These are phyloP conservation scores for Vararia minispora DNA, from an alignment of 768 basidiomycete genomes.

Conservation along the genomic window DNA sequence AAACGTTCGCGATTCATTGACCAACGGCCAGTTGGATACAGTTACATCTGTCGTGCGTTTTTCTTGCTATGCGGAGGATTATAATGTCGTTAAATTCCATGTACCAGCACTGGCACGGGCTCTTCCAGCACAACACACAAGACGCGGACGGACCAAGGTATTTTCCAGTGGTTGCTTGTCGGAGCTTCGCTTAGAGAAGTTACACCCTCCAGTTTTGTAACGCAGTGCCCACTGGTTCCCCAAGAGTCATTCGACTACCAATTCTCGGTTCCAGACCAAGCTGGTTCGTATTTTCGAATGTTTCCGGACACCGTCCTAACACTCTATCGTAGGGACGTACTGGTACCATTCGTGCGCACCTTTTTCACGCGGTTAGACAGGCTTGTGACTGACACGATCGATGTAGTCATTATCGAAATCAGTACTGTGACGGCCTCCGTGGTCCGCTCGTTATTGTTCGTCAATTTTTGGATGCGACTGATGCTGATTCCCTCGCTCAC, in stretches of 20 bases:
- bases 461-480: too few relatives aligned
- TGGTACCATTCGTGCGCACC: too few relatives aligned
- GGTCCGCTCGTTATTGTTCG: constrained; percentile 38
- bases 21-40: background rate
- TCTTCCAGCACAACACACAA: constrained; percentile 30
- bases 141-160: constrained; percentile 42
- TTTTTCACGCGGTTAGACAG: too few relatives aligned
- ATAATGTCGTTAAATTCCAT: background rate
- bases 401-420: constrained; percentile 35
- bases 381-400: too few relatives aligned
- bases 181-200: too few relatives aligned
- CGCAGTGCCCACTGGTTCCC: constrained; percentile 24
- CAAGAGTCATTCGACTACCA: constrained; percentile 29
- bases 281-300: constrained; percentile 9
- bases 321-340: constrained; percentile 22
- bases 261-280: constrained; percentile 19
- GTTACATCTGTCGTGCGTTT: background rate
- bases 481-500: too few relatives aligned
- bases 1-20: background rate
- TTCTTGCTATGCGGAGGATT: background rate
- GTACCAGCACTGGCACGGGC: constrained; percentile 33
- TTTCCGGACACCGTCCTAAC: background rate
- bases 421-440: constrained; percentile 46
- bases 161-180: too few relatives aligned
- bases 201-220: constrained; percentile 33